Base-by-base conservation (phyloP, 1,284 basidiomycete species). In the Gymnopus androsaceus region DNA sequence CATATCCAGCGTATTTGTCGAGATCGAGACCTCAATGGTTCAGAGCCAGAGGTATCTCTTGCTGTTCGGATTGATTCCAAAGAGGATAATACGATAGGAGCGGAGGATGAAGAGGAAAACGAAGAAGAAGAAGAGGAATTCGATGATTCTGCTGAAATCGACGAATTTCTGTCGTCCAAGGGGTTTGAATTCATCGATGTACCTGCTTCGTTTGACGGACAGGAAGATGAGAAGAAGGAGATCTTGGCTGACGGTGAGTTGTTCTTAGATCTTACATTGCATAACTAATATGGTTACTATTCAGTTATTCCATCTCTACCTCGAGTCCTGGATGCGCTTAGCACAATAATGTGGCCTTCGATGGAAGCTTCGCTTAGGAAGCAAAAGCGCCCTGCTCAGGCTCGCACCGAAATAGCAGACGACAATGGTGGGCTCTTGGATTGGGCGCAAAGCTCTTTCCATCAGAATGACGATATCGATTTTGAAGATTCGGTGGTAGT, bases 291-390 rank as follows among this genome's bases (percentile, higher is more conserved):
- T n/a, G 21, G 0, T 9, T 38, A 33, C 55, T 41, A 58, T 59
- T 30, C 56, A 85, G 86, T 75, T 23, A 77, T 85, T 38, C 82
- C 80, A 15, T 79, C 83, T 7, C 75, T 90, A 23, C 79, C 81
- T 36, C 82, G 90, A 23, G 83, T 91, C 11, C 62, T 89, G 15
- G 89, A 91, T 65, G 87, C 90, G 7, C 71, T 92, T 37, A 87
- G 88, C 67, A 90, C 89, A 1, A 84, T 92, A 62, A 90, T 92
- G 86, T 92, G 90, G 90, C 87, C 90, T 3, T 85, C 85, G 0
- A 84, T 92, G 80, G 64, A 69, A 44, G 69, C 81, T 14, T 78
- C 70, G 46, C 65, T 68, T 11, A 69, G 66, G 54, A 59, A 66
- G 15, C 64, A 54, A 57, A 55, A 30, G 21, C 51, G 46, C 33